phyloP scores from a whole-genome alignment of 192 early-diverging fungal genomes.

The Entophlyctis luteolus region DNA sequence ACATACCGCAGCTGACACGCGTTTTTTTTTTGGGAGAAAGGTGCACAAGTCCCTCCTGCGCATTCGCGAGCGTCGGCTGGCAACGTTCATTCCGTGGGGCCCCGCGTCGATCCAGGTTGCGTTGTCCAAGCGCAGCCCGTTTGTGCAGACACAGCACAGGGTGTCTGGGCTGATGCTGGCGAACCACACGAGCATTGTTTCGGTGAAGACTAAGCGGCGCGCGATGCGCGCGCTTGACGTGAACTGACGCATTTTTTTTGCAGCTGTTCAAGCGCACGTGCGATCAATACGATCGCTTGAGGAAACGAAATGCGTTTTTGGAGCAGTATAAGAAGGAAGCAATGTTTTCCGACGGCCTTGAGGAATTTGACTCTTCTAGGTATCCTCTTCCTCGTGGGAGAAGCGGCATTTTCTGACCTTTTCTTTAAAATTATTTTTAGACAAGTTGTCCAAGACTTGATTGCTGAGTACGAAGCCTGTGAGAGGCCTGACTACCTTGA shows the following conservation, averaged over 20 bases:
- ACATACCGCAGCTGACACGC: background rate
- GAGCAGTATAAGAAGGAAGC: slow-evolving; percentile 85
- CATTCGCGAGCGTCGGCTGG: slow-evolving; percentile 88
- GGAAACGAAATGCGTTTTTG: slow-evolving; percentile 93
- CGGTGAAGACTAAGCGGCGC: too few relatives aligned
- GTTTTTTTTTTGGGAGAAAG: slow-evolving; percentile 41
- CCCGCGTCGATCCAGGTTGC: slow-evolving; percentile 98
- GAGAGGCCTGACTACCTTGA: slow-evolving; percentile 80
- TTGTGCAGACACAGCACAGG: slow-evolving; percentile 84
- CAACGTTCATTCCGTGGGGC: slow-evolving; percentile 99
- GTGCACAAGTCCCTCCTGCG: slow-evolving; percentile 96
- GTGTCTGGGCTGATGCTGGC: slow-evolving; percentile 98
- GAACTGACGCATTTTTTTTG: too few relatives aligned
- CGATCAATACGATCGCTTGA: slow-evolving; percentile 89
- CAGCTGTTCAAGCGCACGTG: slow-evolving; percentile 86
- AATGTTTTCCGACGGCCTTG: slow-evolving; percentile 62
- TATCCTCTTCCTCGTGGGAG: slow-evolving; percentile 8
- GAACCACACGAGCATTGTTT: slow-evolving; percentile 91
- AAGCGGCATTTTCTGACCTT: background rate
- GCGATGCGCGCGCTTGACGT: too few relatives aligned
- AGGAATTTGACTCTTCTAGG: slow-evolving; percentile 88
- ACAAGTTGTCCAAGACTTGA: slow-evolving; percentile 84
- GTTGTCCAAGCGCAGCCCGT: slow-evolving; percentile 88
- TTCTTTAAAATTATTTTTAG: slow-evolving; percentile 30
- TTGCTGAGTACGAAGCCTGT: slow-evolving; percentile 91